Base-by-base conservation (phyloP, 331 rosid genomes). In the Prunus yedoensis region DNA sequence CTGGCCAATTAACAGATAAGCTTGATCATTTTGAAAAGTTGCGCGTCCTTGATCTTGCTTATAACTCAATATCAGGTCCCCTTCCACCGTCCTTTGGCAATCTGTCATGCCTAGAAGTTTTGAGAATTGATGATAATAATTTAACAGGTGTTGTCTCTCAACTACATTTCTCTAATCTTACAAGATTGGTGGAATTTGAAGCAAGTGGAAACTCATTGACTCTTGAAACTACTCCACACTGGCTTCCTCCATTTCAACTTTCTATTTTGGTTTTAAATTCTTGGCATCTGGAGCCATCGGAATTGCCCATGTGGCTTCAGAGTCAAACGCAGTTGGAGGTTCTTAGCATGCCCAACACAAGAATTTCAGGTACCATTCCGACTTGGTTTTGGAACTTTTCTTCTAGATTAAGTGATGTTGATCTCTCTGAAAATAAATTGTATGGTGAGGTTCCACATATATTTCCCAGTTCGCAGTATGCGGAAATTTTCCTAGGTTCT, bases 241-340 rank as follows among this genome's bases (percentile, higher is more conserved):
- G 60, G 60, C 4, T 18, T 54, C 23, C 60, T 54, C 14, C 14
- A 0, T 18, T 54, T 9, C 27, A 20, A 3, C 27, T 20, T 54
- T 2, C 0, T 18, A 0, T 0, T 0, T 20, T 56, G 28, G 0
- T 0, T 10, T 56, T 20, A 56, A 0, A 4, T 20, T 10, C 7
- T 56, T 56, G 13, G 27, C 25, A 11, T 56, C 27, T 20, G 15
- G 25, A 56, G 5, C 28, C 61, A 18, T 56, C 28, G n/a, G 15
- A 56, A 11, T 56, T 56, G 2, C 61, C 28, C 3, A 0, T 11
- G 0, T 20, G 61, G 61, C 61, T 56, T 20, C 28, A 56, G 0
- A 56, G 15, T 56, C 15, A 56, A 56, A 56, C 10, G 0, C 0
- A 20, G 0, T 56, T 56, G 28, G 0, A 0, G 0, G 0, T 0